Percentiles rank a stretch among this genome's conserved stretches.
Evolutionary conservation across 768 basidiomycete genomes (phyloP).

Genomic region (Suillus alpinus): DNA sequence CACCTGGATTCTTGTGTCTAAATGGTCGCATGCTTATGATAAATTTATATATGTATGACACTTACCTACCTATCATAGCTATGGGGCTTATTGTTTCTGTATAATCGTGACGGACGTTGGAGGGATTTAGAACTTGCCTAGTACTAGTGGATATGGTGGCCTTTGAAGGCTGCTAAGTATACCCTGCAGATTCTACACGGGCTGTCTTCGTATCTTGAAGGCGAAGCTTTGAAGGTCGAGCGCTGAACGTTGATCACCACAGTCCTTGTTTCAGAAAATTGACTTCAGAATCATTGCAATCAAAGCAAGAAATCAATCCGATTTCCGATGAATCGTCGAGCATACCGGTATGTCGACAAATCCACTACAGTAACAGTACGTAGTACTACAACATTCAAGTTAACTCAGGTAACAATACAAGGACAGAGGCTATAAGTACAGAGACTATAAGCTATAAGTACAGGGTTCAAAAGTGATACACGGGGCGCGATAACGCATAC

Average conservation of each 20-base stretch:
- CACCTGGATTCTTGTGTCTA: not conserved
- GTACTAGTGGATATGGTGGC: not conserved
- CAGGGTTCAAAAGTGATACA: not conserved
- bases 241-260: not conserved
- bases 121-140: not conserved
- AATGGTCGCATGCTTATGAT: not conserved
- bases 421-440: not conserved
- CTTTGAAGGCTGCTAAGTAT: not conserved
- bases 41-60: not conserved
- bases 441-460: not conserved
- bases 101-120: not conserved
- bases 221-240: not conserved
- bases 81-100: not conserved
- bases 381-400: not conserved
- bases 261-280: not conserved
- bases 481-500: not conserved
- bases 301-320: not conserved
- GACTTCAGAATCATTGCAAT: not conserved
- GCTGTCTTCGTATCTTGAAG: not conserved
- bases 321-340: not conserved
- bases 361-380: not conserved
- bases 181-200: not conserved
- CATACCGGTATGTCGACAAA: not conserved
- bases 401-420: not conserved
- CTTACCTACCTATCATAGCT: not conserved